A percentile compares a stretch with the other conserved stretches of the same genome.
Evolutionary conservation across 768 basidiomycete species (phyloP).

Genomic region (Lyophyllum decastes): DNA sequence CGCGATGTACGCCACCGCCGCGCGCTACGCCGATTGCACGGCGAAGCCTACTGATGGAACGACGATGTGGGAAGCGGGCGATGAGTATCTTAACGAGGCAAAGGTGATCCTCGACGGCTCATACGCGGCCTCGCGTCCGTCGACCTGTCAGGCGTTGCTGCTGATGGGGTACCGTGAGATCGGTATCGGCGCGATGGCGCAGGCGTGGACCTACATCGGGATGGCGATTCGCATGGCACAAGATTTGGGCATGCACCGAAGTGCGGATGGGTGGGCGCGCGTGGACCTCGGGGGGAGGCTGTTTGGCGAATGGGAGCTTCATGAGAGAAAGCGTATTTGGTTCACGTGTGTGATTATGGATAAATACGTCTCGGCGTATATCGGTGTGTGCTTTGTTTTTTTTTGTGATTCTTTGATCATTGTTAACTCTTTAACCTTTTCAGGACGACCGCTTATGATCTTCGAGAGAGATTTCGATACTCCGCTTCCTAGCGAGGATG

Average conservation of each 20-base stretch:
- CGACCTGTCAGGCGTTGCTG: constrained; percentile 78
- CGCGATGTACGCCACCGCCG: constrained; percentile 82
- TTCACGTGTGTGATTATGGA: constrained; percentile 79
- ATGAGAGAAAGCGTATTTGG: constrained; percentile 76
- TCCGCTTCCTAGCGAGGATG: constrained; percentile 57
- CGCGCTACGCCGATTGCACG: constrained; percentile 58
- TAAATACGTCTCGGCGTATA: constrained; percentile 78
- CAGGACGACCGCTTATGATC: constrained; percentile 73
- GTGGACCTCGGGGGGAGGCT: constrained; percentile 54
- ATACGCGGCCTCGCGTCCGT: constrained; percentile 71
- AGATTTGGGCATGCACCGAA: constrained; percentile 82
- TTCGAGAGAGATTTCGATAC: constrained; percentile 80
- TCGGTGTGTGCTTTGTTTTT: constrained; percentile 43
- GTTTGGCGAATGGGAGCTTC: constrained; percentile 62
- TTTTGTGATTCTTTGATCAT: neutral
- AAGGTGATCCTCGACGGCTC: constrained; percentile 65
- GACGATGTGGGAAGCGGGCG: constrained; percentile 83
- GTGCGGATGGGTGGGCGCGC: constrained; percentile 76
- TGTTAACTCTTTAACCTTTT: neutral
- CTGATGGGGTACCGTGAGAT: constrained; percentile 84
- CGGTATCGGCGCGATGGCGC: constrained; percentile 87
- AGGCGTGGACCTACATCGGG: constrained; percentile 84
- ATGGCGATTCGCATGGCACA: constrained; percentile 94
- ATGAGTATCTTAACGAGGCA: constrained; percentile 67
- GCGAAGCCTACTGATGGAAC: constrained; percentile 44